Evolutionary conservation across 306 rosid genomes (phyloP), one percentile per base, ranked within the genome.

Genomic region (Quercus dentata): DNA sequence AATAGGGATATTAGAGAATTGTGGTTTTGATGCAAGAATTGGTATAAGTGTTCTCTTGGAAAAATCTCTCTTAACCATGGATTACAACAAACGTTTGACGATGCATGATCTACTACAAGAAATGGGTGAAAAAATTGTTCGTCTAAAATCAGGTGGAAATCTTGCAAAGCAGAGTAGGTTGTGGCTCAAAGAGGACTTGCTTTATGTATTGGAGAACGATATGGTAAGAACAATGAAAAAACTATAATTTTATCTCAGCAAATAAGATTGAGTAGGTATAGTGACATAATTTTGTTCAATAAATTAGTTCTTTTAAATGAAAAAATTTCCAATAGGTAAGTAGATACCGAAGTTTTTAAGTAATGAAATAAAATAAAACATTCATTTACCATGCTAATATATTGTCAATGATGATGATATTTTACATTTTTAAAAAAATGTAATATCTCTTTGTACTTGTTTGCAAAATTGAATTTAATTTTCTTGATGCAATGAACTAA

Each of bases 1-100:
- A 56, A 56, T 3, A 56, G 2, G 5, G n/a, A 0, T 56, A 18
- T 20, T 56, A 8, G 11, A 56, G 3, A 0, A 19, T 56, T 18
- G 9, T 56, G 59, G 7, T 17, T 2, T 56, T 19, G 0, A 56
- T 2, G 21, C 25, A 56, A 5, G 1, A 56, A 19, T 19, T 56
- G 25, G 62, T 18, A 17, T 56, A 6, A 56, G 62, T 31, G 35
- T 31, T 31, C 6, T 31, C 1, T 1, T 31, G 35, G 35, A 31
- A 0, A 56, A 5, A 2, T 56, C 62, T 56, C 17, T 31, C 35
- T 0, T 6, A 19, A 56, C 21, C 0, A 0, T 5, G 0, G 0
- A 56, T 13, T 0, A 0, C 0, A 1, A 2, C 0, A 0, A 0
- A 7, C 0, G 0, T 1, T 41, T 56, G 3, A 0, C 0, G 9